Evolutionary conservation across 129 eudicot species (phyloP).

Genomic region (Erigeron canadensis): DNA sequence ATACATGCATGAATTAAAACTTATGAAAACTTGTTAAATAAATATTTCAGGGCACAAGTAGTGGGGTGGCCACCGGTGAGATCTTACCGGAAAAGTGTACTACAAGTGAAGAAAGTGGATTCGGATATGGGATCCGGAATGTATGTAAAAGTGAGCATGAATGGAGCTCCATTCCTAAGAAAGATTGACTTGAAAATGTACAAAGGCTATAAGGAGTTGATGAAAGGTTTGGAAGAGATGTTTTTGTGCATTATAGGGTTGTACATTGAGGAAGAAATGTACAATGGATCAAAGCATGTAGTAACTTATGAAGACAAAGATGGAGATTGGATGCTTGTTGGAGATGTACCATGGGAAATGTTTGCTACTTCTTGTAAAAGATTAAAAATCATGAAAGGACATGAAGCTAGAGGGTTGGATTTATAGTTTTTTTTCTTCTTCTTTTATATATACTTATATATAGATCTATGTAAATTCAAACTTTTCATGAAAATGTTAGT

Average conservation of each 20-base stretch:
- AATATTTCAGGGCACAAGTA: slow-evolving; percentile 62
- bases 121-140: slow-evolving; percentile 42
- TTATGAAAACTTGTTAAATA: slow-evolving; percentile 12
- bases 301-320: slow-evolving; percentile 92
- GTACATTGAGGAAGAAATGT: slow-evolving; percentile 58
- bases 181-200: slow-evolving; percentile 73
- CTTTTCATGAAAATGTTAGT: too few species aligned
- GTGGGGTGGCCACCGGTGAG: slow-evolving; percentile 96
- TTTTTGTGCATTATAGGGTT: slow-evolving; percentile 67
- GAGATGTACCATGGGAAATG: slow-evolving; percentile 96
- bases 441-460: too few species aligned
- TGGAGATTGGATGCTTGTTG: slow-evolving; percentile 95
- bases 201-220: slow-evolving; percentile 64
- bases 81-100: slow-evolving; percentile 56
- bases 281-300: slow-evolving; percentile 64
- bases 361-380: slow-evolving; percentile 72
- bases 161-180: slow-evolving; percentile 90
- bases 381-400: slow-evolving; percentile 78
- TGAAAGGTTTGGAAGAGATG: slow-evolving; percentile 60
- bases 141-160: slow-evolving; percentile 91
- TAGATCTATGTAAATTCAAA: not conserved
- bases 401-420: slow-evolving; percentile 73
- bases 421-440: slow-evolving; percentile 9
- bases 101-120: slow-evolving; percentile 51
- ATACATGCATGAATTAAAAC: slow-evolving; percentile 13